These are phyloP conservation scores for Colletotrichum theobromicola DNA, from an alignment of 2,329 filamentous ascomycete genomes.

Conservation along the genomic window DNA sequence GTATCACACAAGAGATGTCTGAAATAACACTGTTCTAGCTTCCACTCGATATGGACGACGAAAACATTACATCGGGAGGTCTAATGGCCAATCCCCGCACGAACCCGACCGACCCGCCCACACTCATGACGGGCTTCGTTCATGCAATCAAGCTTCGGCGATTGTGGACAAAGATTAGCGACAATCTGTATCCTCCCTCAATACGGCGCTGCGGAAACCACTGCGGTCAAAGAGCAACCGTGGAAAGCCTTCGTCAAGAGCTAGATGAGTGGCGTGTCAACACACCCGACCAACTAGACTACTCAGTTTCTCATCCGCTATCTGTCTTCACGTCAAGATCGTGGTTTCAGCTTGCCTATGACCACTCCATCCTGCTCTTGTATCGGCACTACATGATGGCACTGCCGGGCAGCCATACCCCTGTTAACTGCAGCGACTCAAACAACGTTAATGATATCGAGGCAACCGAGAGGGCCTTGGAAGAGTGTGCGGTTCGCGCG, in stretches of 20 bases:
- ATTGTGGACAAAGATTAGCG: slow-evolving; percentile 33
- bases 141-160: slow-evolving; percentile 33
- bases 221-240: background rate
- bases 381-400: slow-evolving; percentile 34
- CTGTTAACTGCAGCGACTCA: background rate
- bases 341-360: slow-evolving; percentile 43
- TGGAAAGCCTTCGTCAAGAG: background rate
- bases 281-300: slow-evolving; percentile 24
- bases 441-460: background rate
- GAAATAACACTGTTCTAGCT: slow-evolving; percentile 13
- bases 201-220: background rate
- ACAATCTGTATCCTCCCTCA: slow-evolving; percentile 25
- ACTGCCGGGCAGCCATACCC: background rate
- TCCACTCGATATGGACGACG: slow-evolving; percentile 34
- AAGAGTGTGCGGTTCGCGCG: slow-evolving; percentile 19
- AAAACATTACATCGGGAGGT: slow-evolving; percentile 26
- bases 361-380: slow-evolving; percentile 42
- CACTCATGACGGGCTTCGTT: slow-evolving; percentile 33
- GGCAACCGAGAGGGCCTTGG: background rate
- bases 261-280: slow-evolving; percentile 30
- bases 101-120: slow-evolving; percentile 20
- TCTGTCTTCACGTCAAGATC: slow-evolving; percentile 39
- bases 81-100: slow-evolving; percentile 24
- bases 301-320: slow-evolving; percentile 16
- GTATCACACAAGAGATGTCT: background rate